These are phyloP conservation scores for Grosmannia clavigera DNA, from an alignment of 2,329 filamentous ascomycete species.

Conservation along the genomic window DNA sequence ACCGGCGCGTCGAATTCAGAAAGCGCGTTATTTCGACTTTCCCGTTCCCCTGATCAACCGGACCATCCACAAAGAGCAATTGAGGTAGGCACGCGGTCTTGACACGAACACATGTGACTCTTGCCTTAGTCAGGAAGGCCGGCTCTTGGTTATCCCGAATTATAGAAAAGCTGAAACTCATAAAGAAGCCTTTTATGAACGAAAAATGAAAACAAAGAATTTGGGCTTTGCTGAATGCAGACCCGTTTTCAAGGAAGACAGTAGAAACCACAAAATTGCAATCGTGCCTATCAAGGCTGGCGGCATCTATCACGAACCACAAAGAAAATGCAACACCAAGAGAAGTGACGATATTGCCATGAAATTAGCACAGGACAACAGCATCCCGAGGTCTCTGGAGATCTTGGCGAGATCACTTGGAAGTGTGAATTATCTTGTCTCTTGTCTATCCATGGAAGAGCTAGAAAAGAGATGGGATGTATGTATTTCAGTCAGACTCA, in stretches of 20 bases:
- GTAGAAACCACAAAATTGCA: too few species aligned
- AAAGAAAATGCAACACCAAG: too few species aligned
- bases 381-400: neutral
- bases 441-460: neutral
- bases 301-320: too few species aligned
- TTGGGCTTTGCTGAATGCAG: too few species aligned
- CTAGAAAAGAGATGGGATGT: neutral
- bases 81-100: neutral
- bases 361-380: neutral
- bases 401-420: neutral
- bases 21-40: neutral
- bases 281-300: too few species aligned
- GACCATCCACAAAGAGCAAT: neutral
- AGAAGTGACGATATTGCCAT: neutral
- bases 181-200: too few species aligned
- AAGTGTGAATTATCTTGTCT: neutral
- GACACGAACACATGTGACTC: neutral
- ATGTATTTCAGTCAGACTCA: neutral
- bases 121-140: neutral
- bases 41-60: neutral
- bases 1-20: neutral
- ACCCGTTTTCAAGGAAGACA: too few species aligned
- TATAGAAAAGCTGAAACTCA: too few species aligned
- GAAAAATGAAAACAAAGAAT: too few species aligned
- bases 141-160: neutral